These are phyloP conservation scores for Rubroboletus satanas DNA, from an alignment of 768 basidiomycete species.

Conservation along the genomic window DNA sequence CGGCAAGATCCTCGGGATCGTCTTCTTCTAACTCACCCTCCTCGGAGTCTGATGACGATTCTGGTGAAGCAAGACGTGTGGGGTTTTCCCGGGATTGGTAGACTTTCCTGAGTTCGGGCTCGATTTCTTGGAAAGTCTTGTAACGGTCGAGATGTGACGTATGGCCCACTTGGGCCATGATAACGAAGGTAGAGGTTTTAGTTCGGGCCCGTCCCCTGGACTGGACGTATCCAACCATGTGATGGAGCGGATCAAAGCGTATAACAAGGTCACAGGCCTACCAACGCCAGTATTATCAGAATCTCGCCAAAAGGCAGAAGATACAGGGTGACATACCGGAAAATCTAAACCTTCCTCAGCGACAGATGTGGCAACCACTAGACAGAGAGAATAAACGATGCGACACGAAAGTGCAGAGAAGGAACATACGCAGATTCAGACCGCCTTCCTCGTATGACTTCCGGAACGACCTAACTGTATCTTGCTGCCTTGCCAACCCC, in stretches of 20 bases:
- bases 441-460: slow-evolving; percentile 58
- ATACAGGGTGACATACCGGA: slow-evolving; percentile 45
- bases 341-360: slow-evolving; percentile 94
- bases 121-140: slow-evolving; percentile 51
- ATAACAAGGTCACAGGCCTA: slow-evolving; percentile 84
- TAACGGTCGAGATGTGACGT: slow-evolving; percentile 55
- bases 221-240: slow-evolving; percentile 86
- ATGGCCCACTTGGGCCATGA: slow-evolving; percentile 72
- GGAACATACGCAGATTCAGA: slow-evolving; percentile 62
- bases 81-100: slow-evolving; percentile 52
- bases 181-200: slow-evolving; percentile 69
- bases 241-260: slow-evolving; percentile 77
- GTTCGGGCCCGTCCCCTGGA: slow-evolving; percentile 84
- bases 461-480: slow-evolving; percentile 63
- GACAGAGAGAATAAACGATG: not conserved
- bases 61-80: slow-evolving; percentile 27
- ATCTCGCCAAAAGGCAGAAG: not conserved
- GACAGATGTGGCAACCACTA: slow-evolving; percentile 80
- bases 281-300: slow-evolving; percentile 6
- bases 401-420: not conserved
- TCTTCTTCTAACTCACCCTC: slow-evolving; percentile 42
- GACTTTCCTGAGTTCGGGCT: slow-evolving; percentile 58
- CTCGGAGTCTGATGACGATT: slow-evolving; percentile 24
- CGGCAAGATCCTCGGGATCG: slow-evolving; percentile 53
- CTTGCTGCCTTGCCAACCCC: slow-evolving; percentile 49